Evolutionary conservation across 371 early-diverging fungal genomes (phyloP), one percentile per base, ranked within the genome.

Genomic region (Mucor lusitanicus): DNA sequence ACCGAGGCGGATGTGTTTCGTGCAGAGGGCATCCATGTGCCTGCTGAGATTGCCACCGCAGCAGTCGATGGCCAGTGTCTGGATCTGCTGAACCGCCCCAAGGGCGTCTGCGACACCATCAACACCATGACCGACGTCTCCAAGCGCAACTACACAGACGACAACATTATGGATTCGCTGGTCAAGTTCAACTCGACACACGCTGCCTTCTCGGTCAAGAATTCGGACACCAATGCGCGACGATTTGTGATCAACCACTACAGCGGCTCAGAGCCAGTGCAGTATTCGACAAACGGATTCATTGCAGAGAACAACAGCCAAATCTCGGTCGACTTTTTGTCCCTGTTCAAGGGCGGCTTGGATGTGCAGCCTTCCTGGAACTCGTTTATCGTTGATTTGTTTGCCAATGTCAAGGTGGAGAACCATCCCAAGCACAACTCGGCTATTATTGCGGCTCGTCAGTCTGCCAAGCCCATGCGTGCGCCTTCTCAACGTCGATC

Each of bases 241-340:
- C 72, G 72, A 12, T 95, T 95, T 77, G 83, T 86, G 64, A 87
- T 97, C 57, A 85, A 90, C 61, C 98, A 97, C 78, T 96, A 88
- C 73, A 79, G 88, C 15, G 87, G 83, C 25, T 74, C 84, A 55
- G 33, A 25, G 3, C 73, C 73, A 33, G 92, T 94, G 25, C 83
- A 80, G 11, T 98, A 98, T 76, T 85, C 87, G 35, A 85, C 90
- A 33, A 81, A 84, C 46, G 88, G 88, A 13, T 94, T 97, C 65
- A 62, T 90, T 66, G 89, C 86, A n/a, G 72, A 79, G 68, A 94
- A 95, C 76, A 75, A 81, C 35, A 93, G 90, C 50, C 77, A 85
- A 46, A 80, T 94, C 54, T 83, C 89, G 32, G 86, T 94, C 19
- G 96, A 97, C 75, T 95, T 96, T 78, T 87, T 95, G 8, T 81